phyloP scores from a whole-genome alignment of 306 rosid species.

The Inga laurina region DNA sequence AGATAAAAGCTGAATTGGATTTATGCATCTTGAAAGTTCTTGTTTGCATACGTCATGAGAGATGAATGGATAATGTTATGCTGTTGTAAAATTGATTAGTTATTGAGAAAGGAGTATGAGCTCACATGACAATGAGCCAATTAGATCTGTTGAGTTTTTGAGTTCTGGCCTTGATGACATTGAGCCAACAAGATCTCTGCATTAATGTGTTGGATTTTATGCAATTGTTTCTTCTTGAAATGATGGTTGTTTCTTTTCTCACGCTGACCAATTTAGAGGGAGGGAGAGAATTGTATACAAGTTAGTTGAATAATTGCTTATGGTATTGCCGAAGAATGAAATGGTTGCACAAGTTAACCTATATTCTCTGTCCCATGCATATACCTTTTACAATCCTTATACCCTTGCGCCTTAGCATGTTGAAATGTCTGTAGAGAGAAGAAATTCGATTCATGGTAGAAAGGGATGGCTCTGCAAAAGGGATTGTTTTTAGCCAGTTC shows the following conservation, averaged over 20 bases:
- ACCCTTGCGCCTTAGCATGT: conserved; percentile 20
- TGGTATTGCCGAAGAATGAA: background rate
- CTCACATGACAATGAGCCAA: background rate
- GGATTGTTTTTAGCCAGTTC: conserved; percentile 95
- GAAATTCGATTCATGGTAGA: conserved; percentile 92
- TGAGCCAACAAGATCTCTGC: background rate
- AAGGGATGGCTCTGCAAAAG: conserved; percentile 95
- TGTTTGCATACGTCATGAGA: background rate
- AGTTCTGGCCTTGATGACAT: background rate
- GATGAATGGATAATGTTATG: background rate
- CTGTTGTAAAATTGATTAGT: background rate
- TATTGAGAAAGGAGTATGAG: background rate
- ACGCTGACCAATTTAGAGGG: background rate
- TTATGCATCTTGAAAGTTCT: background rate
- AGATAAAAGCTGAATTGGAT: background rate
- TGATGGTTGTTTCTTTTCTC: background rate
- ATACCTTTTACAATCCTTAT: background rate
- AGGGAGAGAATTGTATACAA: background rate
- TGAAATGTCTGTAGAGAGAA: conserved; percentile 68
- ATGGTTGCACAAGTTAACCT: background rate
- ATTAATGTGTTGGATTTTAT: background rate
- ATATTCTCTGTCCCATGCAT: background rate
- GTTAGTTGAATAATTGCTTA: background rate
- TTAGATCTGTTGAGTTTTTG: background rate
- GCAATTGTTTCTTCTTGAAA: background rate